phyloP scores from a whole-genome alignment of 1,139 yeast genomes.

The Keqinozyma sinolaborantium region DNA sequence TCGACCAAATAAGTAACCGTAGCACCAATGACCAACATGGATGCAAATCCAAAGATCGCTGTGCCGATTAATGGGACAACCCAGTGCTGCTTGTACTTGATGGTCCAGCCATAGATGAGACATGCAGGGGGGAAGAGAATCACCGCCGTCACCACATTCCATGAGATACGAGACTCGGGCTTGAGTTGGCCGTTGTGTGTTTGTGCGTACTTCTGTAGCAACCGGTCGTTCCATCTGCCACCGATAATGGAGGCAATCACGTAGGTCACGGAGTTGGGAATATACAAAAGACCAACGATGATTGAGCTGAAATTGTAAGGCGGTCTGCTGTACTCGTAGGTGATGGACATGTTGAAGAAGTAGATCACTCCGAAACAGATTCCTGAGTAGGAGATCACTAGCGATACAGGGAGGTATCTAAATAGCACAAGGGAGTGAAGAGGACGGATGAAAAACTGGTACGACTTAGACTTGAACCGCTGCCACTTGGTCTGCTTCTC shows the following conservation, averaged over 20 bases:
- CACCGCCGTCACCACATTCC: constrained; percentile 68
- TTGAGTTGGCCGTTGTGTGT: constrained; percentile 60
- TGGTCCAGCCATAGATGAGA: constrained; percentile 79
- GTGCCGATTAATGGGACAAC: constrained; percentile 75
- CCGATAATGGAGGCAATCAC: constrained; percentile 70
- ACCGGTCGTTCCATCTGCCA: constrained; percentile 73
- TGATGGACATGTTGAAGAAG: constrained; percentile 71
- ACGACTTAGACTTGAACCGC: constrained; percentile 18
- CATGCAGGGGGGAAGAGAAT: constrained; percentile 60
- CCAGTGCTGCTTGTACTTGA: constrained; percentile 67
- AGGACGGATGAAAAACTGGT: constrained; percentile 46
- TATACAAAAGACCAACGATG: constrained; percentile 70
- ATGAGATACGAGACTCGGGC: constrained; percentile 79
- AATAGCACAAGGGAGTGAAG: constrained; percentile 49
- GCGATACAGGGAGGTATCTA: constrained; percentile 67
- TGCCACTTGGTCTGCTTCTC: constrained; percentile 6
- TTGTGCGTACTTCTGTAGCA: constrained; percentile 51
- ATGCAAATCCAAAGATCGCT: constrained; percentile 75
- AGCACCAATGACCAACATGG: constrained; percentile 81
- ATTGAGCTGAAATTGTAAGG: constrained; percentile 72
- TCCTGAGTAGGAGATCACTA: constrained; percentile 63
- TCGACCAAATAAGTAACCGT: constrained; percentile 81
- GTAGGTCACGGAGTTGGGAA: constrained; percentile 81
- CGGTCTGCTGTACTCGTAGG: constrained; percentile 54
- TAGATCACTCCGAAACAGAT: constrained; percentile 67